Percentiles rank a stretch among this genome's conserved stretches.
Conservation (phyloP, 345 rosid species). For the Lumnitzera racemosa region DNA sequence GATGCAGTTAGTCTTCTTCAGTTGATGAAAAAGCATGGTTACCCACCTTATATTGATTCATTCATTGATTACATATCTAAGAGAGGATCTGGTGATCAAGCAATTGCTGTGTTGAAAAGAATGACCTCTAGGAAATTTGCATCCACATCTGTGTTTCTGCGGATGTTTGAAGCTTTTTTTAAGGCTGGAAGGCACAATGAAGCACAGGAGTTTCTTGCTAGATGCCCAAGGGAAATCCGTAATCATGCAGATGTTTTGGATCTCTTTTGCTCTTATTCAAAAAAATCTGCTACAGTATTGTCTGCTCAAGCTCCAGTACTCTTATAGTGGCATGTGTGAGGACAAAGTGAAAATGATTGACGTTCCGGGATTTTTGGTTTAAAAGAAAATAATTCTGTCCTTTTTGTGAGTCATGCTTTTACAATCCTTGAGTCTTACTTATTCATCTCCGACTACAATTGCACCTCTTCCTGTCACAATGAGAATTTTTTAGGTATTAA, state of each 20-base stretch:
- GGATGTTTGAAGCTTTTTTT: slow-evolving; percentile 53
- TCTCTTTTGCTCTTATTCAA: slow-evolving; percentile 50
- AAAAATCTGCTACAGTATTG: slow-evolving; percentile 18
- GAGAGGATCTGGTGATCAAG: slow-evolving; percentile 60
- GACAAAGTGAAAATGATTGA: background rate
- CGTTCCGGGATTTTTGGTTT: background rate
- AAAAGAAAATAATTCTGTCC: background rate
- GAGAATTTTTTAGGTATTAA: too few relatives aligned
- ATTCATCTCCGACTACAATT: too few relatives aligned
- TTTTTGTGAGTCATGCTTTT: too few relatives aligned
- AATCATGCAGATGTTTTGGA: slow-evolving; percentile 71
- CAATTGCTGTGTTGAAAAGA: slow-evolving; percentile 49
- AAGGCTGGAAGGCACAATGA: slow-evolving; percentile 52
- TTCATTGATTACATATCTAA: slow-evolving; percentile 55
- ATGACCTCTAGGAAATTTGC: slow-evolving; percentile 70
- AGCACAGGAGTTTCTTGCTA: slow-evolving; percentile 70
- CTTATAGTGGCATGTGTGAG: background rate
- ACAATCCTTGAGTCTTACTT: too few relatives aligned
- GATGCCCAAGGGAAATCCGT: slow-evolving; percentile 59
- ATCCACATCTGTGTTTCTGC: slow-evolving; percentile 49
- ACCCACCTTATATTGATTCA: slow-evolving; percentile 72
- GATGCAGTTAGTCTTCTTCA: slow-evolving; percentile 56
- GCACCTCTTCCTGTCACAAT: too few relatives aligned
- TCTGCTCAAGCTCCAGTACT: slow-evolving; percentile 20
- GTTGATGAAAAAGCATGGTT: slow-evolving; percentile 69